These are phyloP conservation scores for Dentipellis fragilis DNA, from an alignment of 768 basidiomycete species.

Conservation along the genomic window DNA sequence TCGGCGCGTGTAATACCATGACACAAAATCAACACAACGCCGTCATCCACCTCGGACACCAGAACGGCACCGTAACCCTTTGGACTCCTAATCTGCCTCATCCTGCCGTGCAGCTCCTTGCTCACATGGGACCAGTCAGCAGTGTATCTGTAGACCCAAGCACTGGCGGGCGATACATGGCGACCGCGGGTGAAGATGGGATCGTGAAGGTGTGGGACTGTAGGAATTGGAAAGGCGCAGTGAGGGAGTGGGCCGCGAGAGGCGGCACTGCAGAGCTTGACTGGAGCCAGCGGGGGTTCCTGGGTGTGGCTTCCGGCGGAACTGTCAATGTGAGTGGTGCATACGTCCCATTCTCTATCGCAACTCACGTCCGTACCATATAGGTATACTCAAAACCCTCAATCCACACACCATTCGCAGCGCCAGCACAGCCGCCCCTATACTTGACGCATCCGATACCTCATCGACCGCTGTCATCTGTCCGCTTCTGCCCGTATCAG, in stretches of 20 bases:
- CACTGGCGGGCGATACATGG: constrained; percentile 82
- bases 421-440: constrained; percentile 55
- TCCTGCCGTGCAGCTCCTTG: constrained; percentile 84
- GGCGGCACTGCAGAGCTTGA: constrained; percentile 61
- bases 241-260: constrained; percentile 69
- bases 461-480: constrained; percentile 60
- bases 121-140: constrained; percentile 82
- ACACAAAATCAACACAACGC: constrained; percentile 89
- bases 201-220: constrained; percentile 95
- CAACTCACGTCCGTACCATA: background rate
- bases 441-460: constrained; percentile 87
- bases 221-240: constrained; percentile 85
- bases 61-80: constrained; percentile 90
- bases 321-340: constrained; percentile 58
- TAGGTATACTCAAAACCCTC: constrained; percentile 68
- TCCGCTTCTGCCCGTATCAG: constrained; percentile 84
- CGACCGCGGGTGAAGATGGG: constrained; percentile 81
- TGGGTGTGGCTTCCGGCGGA: constrained; percentile 77
- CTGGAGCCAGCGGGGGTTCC: constrained; percentile 79
- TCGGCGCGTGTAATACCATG: constrained; percentile 79
- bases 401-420: constrained; percentile 45
- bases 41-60: constrained; percentile 89
- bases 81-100: constrained; percentile 95
- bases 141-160: constrained; percentile 79
- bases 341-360: background rate